These are phyloP conservation scores for Tuber calosporum DNA, from an alignment of 495 filamentous ascomycete genomes.

Conservation along the genomic window DNA sequence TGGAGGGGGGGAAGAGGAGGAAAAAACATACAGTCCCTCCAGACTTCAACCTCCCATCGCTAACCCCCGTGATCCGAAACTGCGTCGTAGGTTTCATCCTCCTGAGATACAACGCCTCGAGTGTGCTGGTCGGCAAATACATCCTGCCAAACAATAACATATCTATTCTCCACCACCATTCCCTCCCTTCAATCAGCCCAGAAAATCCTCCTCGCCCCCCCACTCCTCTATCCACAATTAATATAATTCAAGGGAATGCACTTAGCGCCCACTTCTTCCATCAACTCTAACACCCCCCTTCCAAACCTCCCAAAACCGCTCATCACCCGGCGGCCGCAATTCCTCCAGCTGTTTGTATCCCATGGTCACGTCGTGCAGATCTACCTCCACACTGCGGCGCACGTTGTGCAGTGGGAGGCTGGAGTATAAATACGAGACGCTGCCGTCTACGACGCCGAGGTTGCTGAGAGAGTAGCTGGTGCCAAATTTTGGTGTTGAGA, in stretches of 20 bases:
- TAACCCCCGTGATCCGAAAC: conserved; percentile 72
- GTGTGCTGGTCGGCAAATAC: conserved; percentile 71
- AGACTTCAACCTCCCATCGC: conserved; percentile 63
- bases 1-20: not conserved
- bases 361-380: conserved; percentile 57
- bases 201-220: not conserved
- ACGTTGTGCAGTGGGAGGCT: conserved; percentile 41
- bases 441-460: conserved; percentile 37
- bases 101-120: conserved; percentile 81
- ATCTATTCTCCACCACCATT: conserved; percentile 45
- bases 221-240: not conserved
- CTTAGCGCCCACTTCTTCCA: conserved; percentile 36
- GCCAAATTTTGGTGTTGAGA: conserved; percentile 65
- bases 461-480: conserved; percentile 38
- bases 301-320: conserved; percentile 36
- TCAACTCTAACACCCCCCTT: conserved; percentile 34
- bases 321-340: conserved; percentile 47
- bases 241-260: conserved; percentile 31
- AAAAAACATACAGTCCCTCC: conserved; percentile 54
- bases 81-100: conserved; percentile 72
- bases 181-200: conserved; percentile 17
- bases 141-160: conserved; percentile 81
- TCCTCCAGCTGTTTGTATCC: conserved; percentile 63
- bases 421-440: conserved; percentile 38
- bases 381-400: conserved; percentile 53